Percentiles rank a stretch among this genome's conserved stretches.
Evolutionary conservation across 306 rosid species (phyloP).

Genomic region (Mucuna pruriens): DNA sequence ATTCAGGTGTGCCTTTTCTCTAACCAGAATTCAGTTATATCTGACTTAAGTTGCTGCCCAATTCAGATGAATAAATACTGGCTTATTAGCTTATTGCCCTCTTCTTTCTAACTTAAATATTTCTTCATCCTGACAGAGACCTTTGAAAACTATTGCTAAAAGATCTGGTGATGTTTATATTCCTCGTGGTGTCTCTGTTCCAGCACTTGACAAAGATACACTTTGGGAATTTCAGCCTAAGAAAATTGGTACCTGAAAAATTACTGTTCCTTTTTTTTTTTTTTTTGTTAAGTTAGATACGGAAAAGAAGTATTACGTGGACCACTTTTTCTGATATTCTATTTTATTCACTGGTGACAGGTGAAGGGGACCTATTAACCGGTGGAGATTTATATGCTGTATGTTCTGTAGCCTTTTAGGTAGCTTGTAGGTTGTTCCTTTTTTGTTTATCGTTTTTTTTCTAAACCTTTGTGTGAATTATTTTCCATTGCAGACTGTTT

Average conservation of each 20-base stretch:
- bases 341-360: conserved; percentile 51
- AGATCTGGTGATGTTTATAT: conserved; percentile 96
- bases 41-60: not conserved
- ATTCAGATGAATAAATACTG: not conserved
- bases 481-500: conserved; percentile 70
- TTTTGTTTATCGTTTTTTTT: conserved; percentile 25
- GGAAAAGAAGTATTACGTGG: not conserved
- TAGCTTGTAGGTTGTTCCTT: conserved; percentile 15
- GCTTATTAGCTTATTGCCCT: not conserved
- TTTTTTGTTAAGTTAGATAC: not conserved
- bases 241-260: conserved; percentile 63
- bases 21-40: conserved; percentile 13
- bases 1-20: conserved; percentile 77
- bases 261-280: not conserved
- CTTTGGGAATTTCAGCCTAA: conserved; percentile 98
- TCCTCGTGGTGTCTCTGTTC: conserved; percentile 98
- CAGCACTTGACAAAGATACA: conserved; percentile 93
- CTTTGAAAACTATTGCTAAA: conserved; percentile 96
- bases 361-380: conserved; percentile 90
- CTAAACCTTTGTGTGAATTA: conserved; percentile 31
- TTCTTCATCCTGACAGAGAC: conserved; percentile 63
- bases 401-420: conserved; percentile 49
- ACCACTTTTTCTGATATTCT: conserved; percentile 31
- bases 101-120: not conserved
- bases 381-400: conserved; percentile 99